Evolutionary conservation across 257 asterid genomes (phyloP).

Genomic region (Scutellaria barbata): DNA sequence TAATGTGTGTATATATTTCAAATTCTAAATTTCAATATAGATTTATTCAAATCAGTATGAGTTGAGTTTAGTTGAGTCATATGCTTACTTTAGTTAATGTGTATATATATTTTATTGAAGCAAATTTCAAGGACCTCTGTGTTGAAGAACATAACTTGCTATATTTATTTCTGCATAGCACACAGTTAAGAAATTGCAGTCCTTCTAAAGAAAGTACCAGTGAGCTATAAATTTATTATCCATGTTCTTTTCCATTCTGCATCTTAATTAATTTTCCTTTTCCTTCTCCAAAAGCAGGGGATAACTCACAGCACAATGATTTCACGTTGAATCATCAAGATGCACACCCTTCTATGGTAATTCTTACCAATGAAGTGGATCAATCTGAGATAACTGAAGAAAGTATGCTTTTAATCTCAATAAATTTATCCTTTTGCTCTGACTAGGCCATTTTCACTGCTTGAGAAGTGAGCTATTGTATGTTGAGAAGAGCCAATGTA

Average conservation of each 20-base stretch:
- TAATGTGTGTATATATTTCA: background rate
- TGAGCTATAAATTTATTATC: slow-evolving; percentile 25
- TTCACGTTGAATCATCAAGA: slow-evolving; percentile 42
- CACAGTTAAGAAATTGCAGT: slow-evolving; percentile 8
- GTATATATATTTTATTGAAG: background rate
- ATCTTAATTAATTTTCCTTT: slow-evolving; percentile 22
- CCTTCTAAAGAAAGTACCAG: background rate
- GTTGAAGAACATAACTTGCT: slow-evolving; percentile 1
- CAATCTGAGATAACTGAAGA: slow-evolving; percentile 49
- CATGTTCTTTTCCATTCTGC: background rate
- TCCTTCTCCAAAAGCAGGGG: slow-evolving; percentile 43
- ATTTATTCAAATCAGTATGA: background rate
- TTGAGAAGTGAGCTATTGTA: slow-evolving; percentile 29
- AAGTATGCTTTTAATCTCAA: slow-evolving; percentile 49
- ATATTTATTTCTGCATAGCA: slow-evolving; percentile 17
- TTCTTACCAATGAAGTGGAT: slow-evolving; percentile 41
- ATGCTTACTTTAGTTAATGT: slow-evolving; percentile 4
- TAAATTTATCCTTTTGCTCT: slow-evolving; percentile 31
- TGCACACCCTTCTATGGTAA: slow-evolving; percentile 43
- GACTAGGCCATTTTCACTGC: slow-evolving; percentile 28
- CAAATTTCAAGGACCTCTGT: background rate
- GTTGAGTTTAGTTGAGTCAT: slow-evolving; percentile 26
- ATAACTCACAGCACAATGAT: slow-evolving; percentile 46
- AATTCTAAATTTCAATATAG: slow-evolving; percentile 2
- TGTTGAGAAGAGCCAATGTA: slow-evolving; percentile 27